These are phyloP conservation scores for Sporobolomyces phaffii DNA, from an alignment of 768 basidiomycete genomes.

Conservation along the genomic window DNA sequence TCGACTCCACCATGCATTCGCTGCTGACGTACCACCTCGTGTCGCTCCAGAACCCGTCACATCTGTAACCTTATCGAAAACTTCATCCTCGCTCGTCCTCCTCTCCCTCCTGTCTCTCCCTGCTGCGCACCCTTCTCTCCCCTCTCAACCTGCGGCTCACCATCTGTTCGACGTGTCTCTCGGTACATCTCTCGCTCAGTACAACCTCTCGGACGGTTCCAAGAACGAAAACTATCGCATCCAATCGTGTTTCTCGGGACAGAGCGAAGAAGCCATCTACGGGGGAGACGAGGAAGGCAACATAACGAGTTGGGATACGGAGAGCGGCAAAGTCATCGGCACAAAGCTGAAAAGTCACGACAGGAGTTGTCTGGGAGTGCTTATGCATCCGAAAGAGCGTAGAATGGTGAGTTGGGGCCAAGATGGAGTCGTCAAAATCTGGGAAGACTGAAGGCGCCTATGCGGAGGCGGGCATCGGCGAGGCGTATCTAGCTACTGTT, in stretches of 20 bases:
- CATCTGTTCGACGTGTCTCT: conserved; percentile 76
- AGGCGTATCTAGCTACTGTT: too few species aligned
- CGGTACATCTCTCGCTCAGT: conserved; percentile 79
- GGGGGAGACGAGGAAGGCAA: conserved; percentile 84
- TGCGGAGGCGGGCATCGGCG: neutral
- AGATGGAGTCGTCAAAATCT: conserved; percentile 86
- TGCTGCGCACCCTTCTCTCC: neutral
- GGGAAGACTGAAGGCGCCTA: conserved; percentile 48
- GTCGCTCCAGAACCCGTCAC: conserved; percentile 68
- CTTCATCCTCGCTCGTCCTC: conserved; percentile 65
- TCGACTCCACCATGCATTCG: neutral
- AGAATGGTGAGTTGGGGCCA: conserved; percentile 86
- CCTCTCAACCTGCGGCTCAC: conserved; percentile 55
- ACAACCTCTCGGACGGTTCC: conserved; percentile 60
- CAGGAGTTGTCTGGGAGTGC: conserved; percentile 88
- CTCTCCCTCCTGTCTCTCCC: conserved; percentile 59
- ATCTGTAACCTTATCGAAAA: conserved; percentile 70
- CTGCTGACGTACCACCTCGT: neutral
- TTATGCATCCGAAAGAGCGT: conserved; percentile 71
- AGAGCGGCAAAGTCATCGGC: conserved; percentile 51
- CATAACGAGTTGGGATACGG: conserved; percentile 88
- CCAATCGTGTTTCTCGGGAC: conserved; percentile 71
- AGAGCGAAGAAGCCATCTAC: conserved; percentile 64
- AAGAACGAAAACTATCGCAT: conserved; percentile 67
- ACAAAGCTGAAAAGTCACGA: conserved; percentile 56